Evolutionary conservation across 768 basidiomycete species (phyloP).

Genomic region (Hortiboletus campestris): DNA sequence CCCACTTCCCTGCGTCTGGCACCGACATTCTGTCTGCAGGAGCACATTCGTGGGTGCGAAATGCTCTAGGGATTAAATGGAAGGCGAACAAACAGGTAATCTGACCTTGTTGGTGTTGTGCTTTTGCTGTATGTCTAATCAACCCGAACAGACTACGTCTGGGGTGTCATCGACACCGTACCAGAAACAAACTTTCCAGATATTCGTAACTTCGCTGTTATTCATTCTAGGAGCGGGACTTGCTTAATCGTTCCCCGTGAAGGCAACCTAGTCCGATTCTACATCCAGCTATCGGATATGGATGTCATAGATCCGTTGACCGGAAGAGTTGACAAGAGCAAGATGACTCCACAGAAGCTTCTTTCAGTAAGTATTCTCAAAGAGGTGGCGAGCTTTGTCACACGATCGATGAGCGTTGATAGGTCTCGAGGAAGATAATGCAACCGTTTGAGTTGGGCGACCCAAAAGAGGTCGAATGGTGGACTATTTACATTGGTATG

Average conservation of each 20-base stretch:
- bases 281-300: slow-evolving; percentile 60
- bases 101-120: background rate
- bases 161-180: slow-evolving; percentile 77
- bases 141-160: slow-evolving; percentile 58
- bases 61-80: slow-evolving; percentile 43
- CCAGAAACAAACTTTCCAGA: slow-evolving; percentile 79
- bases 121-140: background rate
- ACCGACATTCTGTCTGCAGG: slow-evolving; percentile 20
- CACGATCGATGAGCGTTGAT: background rate
- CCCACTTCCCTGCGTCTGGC: background rate
- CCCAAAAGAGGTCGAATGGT: slow-evolving; percentile 60
- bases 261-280: slow-evolving; percentile 63
- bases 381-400: too few relatives aligned
- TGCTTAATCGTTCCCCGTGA: slow-evolving; percentile 77
- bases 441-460: slow-evolving; percentile 52
- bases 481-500: slow-evolving; percentile 70
- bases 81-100: slow-evolving; percentile 48
- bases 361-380: slow-evolving; percentile 41
- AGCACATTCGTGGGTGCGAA: slow-evolving; percentile 49
- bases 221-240: slow-evolving; percentile 69
- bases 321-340: slow-evolving; percentile 54
- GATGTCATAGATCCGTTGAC: slow-evolving; percentile 41
- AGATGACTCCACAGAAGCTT: slow-evolving; percentile 48
- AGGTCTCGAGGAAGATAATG: slow-evolving; percentile 58
- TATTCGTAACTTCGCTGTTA: slow-evolving; percentile 58